A percentile compares a stretch with the other conserved stretches of the same genome.
These are phyloP conservation scores for Tetraselmis chui DNA, from an alignment of 139 green algal genomes.

Conservation along the genomic window DNA sequence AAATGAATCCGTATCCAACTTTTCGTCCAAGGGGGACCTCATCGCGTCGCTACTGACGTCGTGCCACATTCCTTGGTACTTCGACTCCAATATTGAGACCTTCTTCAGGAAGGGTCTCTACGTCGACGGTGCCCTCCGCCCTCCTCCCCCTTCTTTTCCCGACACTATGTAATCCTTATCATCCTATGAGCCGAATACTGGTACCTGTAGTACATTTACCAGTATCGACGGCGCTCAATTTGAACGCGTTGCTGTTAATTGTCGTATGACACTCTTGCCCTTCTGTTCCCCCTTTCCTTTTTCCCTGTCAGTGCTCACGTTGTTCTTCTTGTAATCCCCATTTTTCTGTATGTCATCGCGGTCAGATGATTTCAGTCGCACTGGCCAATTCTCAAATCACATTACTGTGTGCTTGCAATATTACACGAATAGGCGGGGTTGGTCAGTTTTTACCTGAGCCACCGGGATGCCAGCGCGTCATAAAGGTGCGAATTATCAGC, in stretches of 20 bases:
- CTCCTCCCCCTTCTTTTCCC: neutral
- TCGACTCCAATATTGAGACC: neutral
- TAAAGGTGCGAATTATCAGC: neutral
- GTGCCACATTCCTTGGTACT: neutral
- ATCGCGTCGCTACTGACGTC: neutral
- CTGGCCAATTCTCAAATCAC: neutral
- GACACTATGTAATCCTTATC: neutral
- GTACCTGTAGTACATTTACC: neutral
- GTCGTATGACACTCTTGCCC: too few species aligned
- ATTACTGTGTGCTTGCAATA: neutral
- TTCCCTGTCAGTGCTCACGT: too few species aligned
- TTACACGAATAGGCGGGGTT: neutral
- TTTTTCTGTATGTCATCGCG: too few species aligned
- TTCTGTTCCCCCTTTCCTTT: too few species aligned
- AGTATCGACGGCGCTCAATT: too few species aligned
- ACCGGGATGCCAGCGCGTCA: neutral
- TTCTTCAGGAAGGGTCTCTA: neutral
- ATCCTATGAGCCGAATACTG: neutral
- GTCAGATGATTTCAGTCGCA: too few species aligned
- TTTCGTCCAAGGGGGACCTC: neutral
- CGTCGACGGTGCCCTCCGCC: neutral
- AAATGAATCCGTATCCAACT: neutral
- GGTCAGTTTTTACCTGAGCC: neutral
- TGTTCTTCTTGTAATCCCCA: too few species aligned
- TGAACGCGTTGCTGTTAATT: neutral